Conservation (phyloP, 768 basidiomycete species). For the Kwoniella heveanensis region DNA sequence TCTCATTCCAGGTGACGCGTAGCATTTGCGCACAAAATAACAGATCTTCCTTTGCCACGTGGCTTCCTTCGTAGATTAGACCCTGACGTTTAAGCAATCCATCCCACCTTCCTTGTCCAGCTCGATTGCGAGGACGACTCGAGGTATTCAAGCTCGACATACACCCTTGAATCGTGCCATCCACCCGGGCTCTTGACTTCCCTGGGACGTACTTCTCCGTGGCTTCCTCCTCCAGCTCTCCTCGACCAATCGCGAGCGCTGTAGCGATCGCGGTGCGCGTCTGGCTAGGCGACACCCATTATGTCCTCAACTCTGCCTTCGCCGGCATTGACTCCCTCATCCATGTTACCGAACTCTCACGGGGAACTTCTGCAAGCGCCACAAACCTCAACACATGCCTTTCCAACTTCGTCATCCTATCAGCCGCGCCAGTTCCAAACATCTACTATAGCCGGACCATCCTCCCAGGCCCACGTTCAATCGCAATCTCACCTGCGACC, state of each 20-base stretch:
- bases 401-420: neutral
- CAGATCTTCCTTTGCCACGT: slow-evolving; percentile 11
- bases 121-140: no score
- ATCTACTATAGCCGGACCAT: neutral
- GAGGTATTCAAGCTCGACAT: no score
- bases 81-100: neutral
- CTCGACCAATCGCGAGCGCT: neutral
- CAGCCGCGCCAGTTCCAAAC: neutral
- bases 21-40: no score
- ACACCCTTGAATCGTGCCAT: neutral
- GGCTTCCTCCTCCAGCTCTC: neutral
- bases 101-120: no score
- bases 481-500: neutral
- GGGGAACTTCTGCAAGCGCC: neutral
- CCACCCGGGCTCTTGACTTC: neutral
- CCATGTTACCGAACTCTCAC: neutral
- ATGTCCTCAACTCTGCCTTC: neutral
- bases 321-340: neutral
- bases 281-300: neutral
- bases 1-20: neutral
- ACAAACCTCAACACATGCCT: neutral
- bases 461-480: neutral
- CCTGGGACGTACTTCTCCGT: neutral
- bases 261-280: neutral
- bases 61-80: slow-evolving; percentile 7